A percentile compares a stretch with the other conserved stretches of the same genome.
These are phyloP conservation scores for Phialocephala subalpina DNA, from an alignment of 2,329 filamentous ascomycete genomes.

Conservation along the genomic window DNA sequence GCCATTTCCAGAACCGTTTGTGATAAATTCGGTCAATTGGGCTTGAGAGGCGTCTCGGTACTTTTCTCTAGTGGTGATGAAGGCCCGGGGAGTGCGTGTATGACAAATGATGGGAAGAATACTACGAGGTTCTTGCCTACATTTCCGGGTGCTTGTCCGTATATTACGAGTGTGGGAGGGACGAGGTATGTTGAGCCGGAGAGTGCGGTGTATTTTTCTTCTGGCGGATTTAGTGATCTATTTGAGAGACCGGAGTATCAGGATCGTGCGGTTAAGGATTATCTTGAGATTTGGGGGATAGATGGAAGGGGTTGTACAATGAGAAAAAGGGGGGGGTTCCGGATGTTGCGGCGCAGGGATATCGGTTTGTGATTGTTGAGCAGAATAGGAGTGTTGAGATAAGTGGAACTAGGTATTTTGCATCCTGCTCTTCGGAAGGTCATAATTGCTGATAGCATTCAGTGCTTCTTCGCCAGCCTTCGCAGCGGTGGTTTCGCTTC, in stretches of 20 bases:
- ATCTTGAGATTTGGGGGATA: constrained; percentile 50
- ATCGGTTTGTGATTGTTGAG: constrained; percentile 53
- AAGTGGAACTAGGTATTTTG: constrained; percentile 34
- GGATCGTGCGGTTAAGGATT: constrained; percentile 51
- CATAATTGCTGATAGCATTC: constrained; percentile 38
- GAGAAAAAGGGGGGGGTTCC: constrained; percentile 60
- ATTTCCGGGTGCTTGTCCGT: constrained; percentile 73
- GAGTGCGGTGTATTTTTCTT: constrained; percentile 53
- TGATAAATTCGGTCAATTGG: constrained; percentile 68
- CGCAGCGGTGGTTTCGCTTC: constrained; percentile 63
- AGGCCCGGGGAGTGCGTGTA: constrained; percentile 61
- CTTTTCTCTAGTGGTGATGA: constrained; percentile 67
- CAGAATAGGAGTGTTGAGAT: constrained; percentile 12
- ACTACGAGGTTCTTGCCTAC: constrained; percentile 60
- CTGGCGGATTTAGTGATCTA: constrained; percentile 60
- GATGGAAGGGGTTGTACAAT: constrained; percentile 56
- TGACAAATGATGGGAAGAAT: constrained; percentile 65
- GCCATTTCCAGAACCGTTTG: constrained; percentile 69
- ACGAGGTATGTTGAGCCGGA: constrained; percentile 50
- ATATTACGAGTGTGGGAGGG: constrained; percentile 70
- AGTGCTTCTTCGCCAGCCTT: constrained; percentile 65
- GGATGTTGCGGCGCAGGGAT: constrained; percentile 63
- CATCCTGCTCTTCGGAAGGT: not conserved
- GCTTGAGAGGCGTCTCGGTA: constrained; percentile 68
- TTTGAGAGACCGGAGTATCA: constrained; percentile 58